Percentiles rank a stretch among this genome's conserved stretches.
phyloP scores from a whole-genome alignment of 768 basidiomycete genomes.

The Hypholoma fasciculare region DNA sequence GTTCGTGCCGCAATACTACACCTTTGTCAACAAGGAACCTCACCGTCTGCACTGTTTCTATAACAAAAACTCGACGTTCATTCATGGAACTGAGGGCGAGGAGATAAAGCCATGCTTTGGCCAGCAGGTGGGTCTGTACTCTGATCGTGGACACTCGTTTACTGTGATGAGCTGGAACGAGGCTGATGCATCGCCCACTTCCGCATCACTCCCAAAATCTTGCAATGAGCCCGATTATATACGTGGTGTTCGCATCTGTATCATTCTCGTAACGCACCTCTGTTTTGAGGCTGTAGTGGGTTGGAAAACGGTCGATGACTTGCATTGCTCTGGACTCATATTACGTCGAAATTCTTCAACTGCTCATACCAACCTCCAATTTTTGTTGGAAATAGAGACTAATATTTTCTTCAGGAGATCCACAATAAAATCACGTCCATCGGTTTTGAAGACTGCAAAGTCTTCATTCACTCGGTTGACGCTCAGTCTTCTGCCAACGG shows the following conservation, averaged over 20 bases:
- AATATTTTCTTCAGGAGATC: slow-evolving; percentile 69
- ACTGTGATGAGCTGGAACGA: slow-evolving; percentile 5
- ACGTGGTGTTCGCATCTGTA: too few relatives aligned
- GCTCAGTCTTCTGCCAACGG: slow-evolving; percentile 93
- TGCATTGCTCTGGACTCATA: too few relatives aligned
- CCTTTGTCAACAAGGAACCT: slow-evolving; percentile 97
- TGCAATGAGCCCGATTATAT: not conserved
- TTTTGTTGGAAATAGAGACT: not conserved
- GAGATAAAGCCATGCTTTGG: slow-evolving; percentile 87
- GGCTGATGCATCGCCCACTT: not conserved
- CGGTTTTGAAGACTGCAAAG: slow-evolving; percentile 95
- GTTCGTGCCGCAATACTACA: slow-evolving; percentile 99
- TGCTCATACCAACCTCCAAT: not conserved
- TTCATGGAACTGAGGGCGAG: slow-evolving; percentile 97
- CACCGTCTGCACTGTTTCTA: slow-evolving; percentile 98
- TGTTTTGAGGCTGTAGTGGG: too few relatives aligned
- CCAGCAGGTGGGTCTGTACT: slow-evolving; percentile 70
- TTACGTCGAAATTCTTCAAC: not conserved
- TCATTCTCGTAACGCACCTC: too few relatives aligned
- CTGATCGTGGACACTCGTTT: not conserved
- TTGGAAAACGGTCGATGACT: too few relatives aligned
- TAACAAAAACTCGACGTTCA: slow-evolving; percentile 96
- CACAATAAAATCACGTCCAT: slow-evolving; percentile 94
- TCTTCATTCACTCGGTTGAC: slow-evolving; percentile 98
- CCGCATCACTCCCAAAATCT: not conserved